A percentile compares a stretch with the other conserved stretches of the same genome.
These are phyloP conservation scores for Chrysanthemum lavandulifolium DNA, from an alignment of 129 eudicot species.

Conservation along the genomic window DNA sequence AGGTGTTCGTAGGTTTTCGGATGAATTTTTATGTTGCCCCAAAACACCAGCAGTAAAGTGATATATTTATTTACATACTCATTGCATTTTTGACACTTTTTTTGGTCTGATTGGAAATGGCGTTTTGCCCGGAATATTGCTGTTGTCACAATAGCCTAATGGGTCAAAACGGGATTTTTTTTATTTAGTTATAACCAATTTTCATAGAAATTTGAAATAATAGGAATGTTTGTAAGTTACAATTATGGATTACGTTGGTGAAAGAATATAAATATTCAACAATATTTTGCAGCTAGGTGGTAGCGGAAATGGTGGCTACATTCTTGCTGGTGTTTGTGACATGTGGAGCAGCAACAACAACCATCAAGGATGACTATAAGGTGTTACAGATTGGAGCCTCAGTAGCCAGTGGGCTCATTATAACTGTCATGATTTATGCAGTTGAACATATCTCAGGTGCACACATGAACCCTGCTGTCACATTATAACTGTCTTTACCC, in stretches of 20 bases:
- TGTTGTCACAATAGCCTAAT: too few relatives aligned
- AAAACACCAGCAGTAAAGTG: too few relatives aligned
- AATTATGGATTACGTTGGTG: background rate
- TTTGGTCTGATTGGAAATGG: too few relatives aligned
- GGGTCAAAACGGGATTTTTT: too few relatives aligned
- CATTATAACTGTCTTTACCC: conserved; percentile 8
- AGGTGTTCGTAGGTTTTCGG: too few relatives aligned
- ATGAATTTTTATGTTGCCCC: too few relatives aligned
- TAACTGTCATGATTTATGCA: conserved; percentile 88
- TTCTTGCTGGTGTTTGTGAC: conserved; percentile 72
- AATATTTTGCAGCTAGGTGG: conserved; percentile 34
- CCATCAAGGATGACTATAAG: conserved; percentile 39
- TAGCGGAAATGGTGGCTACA: conserved; percentile 72
- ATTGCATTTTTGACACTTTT: too few relatives aligned
- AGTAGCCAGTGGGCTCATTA: conserved; percentile 80
- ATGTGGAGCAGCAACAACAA: conserved; percentile 61
- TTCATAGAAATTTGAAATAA: too few relatives aligned
- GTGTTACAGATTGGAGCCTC: conserved; percentile 67
- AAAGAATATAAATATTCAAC: background rate
- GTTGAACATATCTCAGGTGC: conserved; percentile 95
- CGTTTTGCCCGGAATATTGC: too few relatives aligned
- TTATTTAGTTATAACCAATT: too few relatives aligned
- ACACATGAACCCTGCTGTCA: conserved; percentile 95
- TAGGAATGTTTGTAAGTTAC: too few relatives aligned
- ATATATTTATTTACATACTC: too few relatives aligned